phyloP scores from a whole-genome alignment of 176 grass and related monocot genomes.

The Echinochloa phyllopogon region DNA sequence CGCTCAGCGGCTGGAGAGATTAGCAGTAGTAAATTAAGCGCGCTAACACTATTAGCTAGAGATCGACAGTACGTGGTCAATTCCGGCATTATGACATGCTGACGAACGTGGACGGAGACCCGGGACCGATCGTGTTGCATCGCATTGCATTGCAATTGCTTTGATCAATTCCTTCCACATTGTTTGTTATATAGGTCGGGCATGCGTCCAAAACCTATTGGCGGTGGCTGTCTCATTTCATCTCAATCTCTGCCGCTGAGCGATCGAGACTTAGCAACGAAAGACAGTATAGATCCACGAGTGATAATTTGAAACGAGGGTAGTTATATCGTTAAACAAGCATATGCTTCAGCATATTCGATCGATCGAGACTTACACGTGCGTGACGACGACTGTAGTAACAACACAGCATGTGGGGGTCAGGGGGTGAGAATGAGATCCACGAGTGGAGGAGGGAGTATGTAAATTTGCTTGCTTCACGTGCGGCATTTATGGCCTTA shows the following conservation, averaged over 20 bases:
- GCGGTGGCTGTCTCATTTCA: too few relatives aligned
- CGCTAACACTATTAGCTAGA: neutral
- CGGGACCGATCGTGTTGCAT: neutral
- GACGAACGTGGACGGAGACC: slow-evolving; percentile 40
- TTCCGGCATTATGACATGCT: slow-evolving; percentile 16
- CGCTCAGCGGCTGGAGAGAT: neutral
- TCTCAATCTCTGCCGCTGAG: too few relatives aligned
- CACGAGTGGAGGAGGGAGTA: neutral
- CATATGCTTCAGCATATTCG: too few relatives aligned
- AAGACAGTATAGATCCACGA: too few relatives aligned
- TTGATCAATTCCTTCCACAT: too few relatives aligned
- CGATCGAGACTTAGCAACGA: too few relatives aligned
- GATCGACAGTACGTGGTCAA: neutral
- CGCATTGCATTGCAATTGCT: too few relatives aligned
- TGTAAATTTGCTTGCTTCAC: neutral
- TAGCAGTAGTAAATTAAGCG: neutral
- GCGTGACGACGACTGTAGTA: neutral
- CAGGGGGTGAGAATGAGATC: neutral
- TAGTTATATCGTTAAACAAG: too few relatives aligned
- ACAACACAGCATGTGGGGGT: neutral
- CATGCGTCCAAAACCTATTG: too few relatives aligned
- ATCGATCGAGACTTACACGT: neutral
- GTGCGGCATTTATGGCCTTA: slow-evolving; percentile 34
- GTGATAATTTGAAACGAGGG: too few relatives aligned
- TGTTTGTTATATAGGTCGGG: too few relatives aligned